Base-by-base conservation (phyloP, 1,284 basidiomycete species). In the Apiotrichum akiyoshidainum region DNA sequence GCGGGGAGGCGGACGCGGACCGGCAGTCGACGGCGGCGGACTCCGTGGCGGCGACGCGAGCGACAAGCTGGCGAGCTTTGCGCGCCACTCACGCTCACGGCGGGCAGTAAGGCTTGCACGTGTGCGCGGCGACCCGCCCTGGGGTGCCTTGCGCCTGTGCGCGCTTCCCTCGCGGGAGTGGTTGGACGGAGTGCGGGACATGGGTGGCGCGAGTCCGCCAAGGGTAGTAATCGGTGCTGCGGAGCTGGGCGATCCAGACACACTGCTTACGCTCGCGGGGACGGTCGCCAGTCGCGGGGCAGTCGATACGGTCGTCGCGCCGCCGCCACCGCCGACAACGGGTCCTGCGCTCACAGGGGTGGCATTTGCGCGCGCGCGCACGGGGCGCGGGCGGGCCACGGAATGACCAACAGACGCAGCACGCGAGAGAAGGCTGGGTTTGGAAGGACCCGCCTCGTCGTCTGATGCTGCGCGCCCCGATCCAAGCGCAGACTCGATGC, bases 51-150 rank as follows among this genome's bases (percentile, higher is more conserved):
- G 41, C 42, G 40, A 22, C 3, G 35, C 33, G 4, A 42, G 46
- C 6, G 68, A 58, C 10, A 73, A 42, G 1, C 68, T 67, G 2
- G 66, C 68, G 13, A 73, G 61, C 48, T 65, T 68, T 33, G 69
- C 69, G 51, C 68, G 63, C 71, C 71, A 73, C 56, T 73, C 71
- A 16, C 65, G 54, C 46, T 73, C 71, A 7, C 51, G 10, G 67
- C 68, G 35, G 60, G 46, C 21, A 57, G 55, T 14, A 64, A 48
- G 6, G 35, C 26, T 33, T n/a, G 19, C 57, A 47, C 35, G 34
- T 14, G 41, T 10, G 12, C 44, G 33, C 46, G 51, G 34, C 5
- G 48, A 40, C 13, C 42, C 42, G 19, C 17, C 5, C 48, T 37
- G 37, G 5, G 17, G 5, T 5, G 48, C 7, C n/a, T 50, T 50